Evolutionary conservation across 495 filamentous ascomycete genomes (phyloP), one percentile per base, ranked within the genome.

Genomic region (Aeminium ludgeri): DNA sequence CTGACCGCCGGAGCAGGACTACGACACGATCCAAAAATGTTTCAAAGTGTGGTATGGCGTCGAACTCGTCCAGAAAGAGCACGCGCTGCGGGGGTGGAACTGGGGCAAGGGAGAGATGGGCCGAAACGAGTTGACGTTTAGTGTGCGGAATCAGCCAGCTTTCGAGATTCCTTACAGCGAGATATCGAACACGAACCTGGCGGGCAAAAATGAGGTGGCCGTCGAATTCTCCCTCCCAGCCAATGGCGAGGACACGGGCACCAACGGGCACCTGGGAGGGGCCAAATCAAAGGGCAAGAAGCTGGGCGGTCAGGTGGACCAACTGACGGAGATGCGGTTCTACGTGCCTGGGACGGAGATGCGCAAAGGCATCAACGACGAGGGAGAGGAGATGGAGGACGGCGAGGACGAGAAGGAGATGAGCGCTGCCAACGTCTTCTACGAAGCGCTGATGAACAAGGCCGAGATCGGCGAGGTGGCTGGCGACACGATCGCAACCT

Each of bases 31-130:
- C 30, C 71, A 66, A 60, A 93, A 93, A 54, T 70, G 83, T 45
- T 89, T 99, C 68, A 95, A 92, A 60, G 74, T 80, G 49, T 96
- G 86, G 80, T 99, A 96, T 61, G 86, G 82, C 55, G 73, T 86
- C 54, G 91, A 79, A 55, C 66, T 99, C 37, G 86, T 95, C 50
- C 78, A 74, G 53, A 80, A 81, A 58, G 91, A 96, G 58, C 89
- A 96, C 58, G 82, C 87, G 4, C 67, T 99, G 33, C 80, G 89
- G 46, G 91, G 91, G 29, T 99, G 91, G 91, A 99, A 96, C 57
- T 99, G 91, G 91, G 91, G 91, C 45, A 99, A 96, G 61, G 82
- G 80, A 42, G 91, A 99, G 55, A 95, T 99, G 55, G 78, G 80
- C 45, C 94, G 96, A 58, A 77, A 82, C 33, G 91, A 99, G 61